A percentile compares a stretch with the other conserved stretches of the same genome.
phyloP scores from a whole-genome alignment of 805 yeast species.

The Yamadazyma akitaensis region DNA sequence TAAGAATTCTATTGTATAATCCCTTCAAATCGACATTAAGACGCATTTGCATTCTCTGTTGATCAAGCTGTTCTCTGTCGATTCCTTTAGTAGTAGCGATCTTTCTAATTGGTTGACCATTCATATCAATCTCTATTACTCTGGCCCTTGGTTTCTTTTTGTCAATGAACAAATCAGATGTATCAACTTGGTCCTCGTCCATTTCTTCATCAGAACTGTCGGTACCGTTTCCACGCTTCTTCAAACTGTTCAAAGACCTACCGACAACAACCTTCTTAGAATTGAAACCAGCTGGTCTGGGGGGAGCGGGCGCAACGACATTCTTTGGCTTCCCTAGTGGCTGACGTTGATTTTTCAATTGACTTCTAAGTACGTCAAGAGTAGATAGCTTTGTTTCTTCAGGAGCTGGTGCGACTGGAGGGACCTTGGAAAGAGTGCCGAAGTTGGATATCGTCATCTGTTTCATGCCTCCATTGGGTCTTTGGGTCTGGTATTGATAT shows the following conservation, averaged over 20 bases:
- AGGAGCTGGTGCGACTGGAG: constrained; percentile 28
- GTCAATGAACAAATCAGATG: constrained; percentile 40
- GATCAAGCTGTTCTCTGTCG: constrained; percentile 48
- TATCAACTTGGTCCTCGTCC: constrained; percentile 18
- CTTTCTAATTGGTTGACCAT: constrained; percentile 37
- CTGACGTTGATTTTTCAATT: constrained; percentile 22
- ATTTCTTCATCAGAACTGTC: constrained; percentile 36
- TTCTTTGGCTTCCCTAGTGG: constrained; percentile 19
- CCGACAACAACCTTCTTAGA: constrained; percentile 25
- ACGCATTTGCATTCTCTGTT: constrained; percentile 74
- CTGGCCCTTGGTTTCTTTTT: constrained; percentile 28
- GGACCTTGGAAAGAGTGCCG: constrained; percentile 26
- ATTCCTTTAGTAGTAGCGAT: constrained; percentile 24
- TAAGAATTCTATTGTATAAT: constrained; percentile 62
- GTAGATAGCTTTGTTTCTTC: constrained; percentile 27
- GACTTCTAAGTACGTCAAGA: constrained; percentile 33
- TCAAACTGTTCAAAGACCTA: constrained; percentile 34
- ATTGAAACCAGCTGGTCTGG: constrained; percentile 56
- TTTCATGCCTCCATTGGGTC: constrained; percentile 11
- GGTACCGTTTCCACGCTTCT: constrained; percentile 26
- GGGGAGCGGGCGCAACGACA: constrained; percentile 40
- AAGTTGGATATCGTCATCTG: constrained; percentile 36
- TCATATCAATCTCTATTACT: constrained; percentile 41
- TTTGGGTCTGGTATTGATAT: constrained; percentile 1
- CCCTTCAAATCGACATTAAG: constrained; percentile 76